Evolutionary conservation across 768 basidiomycete genomes (phyloP), one percentile per base, ranked within the genome.

Genomic region (Trichaptum fuscoviolaceum): DNA sequence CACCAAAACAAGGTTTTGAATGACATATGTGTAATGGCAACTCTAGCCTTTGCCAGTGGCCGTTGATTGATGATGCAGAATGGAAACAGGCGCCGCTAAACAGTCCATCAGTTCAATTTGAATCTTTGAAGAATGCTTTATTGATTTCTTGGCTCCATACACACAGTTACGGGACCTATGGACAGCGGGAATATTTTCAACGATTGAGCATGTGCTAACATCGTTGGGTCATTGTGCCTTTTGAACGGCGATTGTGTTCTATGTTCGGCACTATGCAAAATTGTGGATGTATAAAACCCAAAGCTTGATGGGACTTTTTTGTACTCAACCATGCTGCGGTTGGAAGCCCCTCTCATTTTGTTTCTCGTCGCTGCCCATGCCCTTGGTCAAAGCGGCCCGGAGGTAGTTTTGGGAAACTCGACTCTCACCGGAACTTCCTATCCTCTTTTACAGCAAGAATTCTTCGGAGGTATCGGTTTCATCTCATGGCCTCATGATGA

Each of bases 391-490:
- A 52, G 42, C 42, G 5, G 42, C 20, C 69, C 66, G 3, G 57
- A 63, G 27, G 76, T 83, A 35, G 73, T 75, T 24, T 67, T 83
- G 10, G 81, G 81, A 8, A 68, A 69, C 7, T 81, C 82, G 0
- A 79, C 77, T 0, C 63, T 83, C 57, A 66, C 75, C 18, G 83
- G 83, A 23, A 71, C 73, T 24, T 74, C 75, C 65, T 70, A 80
- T 1, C 72, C 78, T 1, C 65, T 65, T 1, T 68, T 80, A 23
- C 72, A 77, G n/a, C 76, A 79, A 67, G 81, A 82, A 58, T 83
- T 83, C 73, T 83, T 82, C 72, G 82, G 82, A 24, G 82, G 83
- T 82, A n/a, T 27, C 18, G 23, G 3, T 52, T 18, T 27, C 15
- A 59, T 25, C 7, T 18, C 64, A 24, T 10, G n/a, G 23, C 61